Evolutionary conservation across 2,329 filamentous ascomycete genomes (phyloP).

Genomic region (Macrophomina phaseolina): DNA sequence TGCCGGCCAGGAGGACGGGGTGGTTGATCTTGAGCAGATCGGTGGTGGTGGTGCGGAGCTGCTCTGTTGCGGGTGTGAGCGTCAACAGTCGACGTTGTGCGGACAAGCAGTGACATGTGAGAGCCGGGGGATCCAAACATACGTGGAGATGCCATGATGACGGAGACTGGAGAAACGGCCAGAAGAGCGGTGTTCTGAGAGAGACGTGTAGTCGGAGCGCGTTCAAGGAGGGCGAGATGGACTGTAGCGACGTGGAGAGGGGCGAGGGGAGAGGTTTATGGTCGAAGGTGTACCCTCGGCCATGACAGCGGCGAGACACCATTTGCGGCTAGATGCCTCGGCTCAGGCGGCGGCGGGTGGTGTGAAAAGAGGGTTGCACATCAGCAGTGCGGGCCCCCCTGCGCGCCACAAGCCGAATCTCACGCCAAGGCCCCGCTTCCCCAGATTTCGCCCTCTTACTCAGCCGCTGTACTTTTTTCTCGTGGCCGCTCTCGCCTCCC

Average conservation of each 20-base stretch:
- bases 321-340: constrained; percentile 21
- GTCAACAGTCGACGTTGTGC: neutral
- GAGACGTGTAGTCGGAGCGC: neutral
- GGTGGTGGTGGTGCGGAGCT: constrained; percentile 85
- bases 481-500: constrained; percentile 1
- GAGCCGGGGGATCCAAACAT: constrained; percentile 48
- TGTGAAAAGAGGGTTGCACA: constrained; percentile 8
- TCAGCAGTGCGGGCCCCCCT: neutral
- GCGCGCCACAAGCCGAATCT: constrained; percentile 3
- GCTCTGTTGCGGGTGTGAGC: constrained; percentile 10
- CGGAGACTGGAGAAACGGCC: constrained; percentile 25
- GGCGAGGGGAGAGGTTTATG: constrained; percentile 27
- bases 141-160: constrained; percentile 80
- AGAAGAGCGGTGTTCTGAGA: constrained; percentile 8
- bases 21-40: constrained; percentile 99
- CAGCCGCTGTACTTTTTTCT: constrained; percentile 3
- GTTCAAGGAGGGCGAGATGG: constrained; percentile 10
- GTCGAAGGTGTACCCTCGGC: constrained; percentile 22
- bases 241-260: constrained; percentile 11
- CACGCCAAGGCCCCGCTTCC: constrained; percentile 15
- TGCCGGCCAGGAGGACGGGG: constrained; percentile 92
- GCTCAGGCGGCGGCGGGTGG: neutral
- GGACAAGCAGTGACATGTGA: constrained; percentile 27
- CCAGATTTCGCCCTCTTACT: constrained; percentile 15
- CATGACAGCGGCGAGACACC: neutral